Conservation (phyloP, 2,329 filamentous ascomycete genomes). For the Aspergillus transmontanensis region DNA sequence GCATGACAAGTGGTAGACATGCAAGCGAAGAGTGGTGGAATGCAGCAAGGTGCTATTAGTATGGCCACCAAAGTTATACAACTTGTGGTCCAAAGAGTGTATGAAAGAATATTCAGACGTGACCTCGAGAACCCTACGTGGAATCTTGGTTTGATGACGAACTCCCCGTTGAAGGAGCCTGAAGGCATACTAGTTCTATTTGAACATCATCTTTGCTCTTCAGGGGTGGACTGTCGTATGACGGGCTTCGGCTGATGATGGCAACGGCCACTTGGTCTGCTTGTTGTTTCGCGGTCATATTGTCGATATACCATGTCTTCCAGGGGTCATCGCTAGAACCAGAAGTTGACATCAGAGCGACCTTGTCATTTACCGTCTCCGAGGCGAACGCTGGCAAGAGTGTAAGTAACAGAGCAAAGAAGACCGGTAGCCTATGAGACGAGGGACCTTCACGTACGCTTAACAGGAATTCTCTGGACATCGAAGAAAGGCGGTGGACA, state of each 20-base stretch:
- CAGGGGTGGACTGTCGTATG: constrained; percentile 28
- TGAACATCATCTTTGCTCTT: constrained; percentile 33
- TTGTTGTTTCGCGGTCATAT: constrained; percentile 35
- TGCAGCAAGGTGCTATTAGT: neutral
- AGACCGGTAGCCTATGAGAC: constrained; percentile 1
- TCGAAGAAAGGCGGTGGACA: constrained; percentile 38
- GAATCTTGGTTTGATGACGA: constrained; percentile 20
- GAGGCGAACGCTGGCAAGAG: constrained; percentile 32
- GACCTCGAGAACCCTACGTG: constrained; percentile 4
- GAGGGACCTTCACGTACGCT: constrained; percentile 27
- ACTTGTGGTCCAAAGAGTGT: neutral
- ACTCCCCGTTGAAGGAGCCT: constrained; percentile 34
- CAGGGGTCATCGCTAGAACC: constrained; percentile 34
- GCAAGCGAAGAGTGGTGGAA: neutral
- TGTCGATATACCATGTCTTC: constrained; percentile 41
- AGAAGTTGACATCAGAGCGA: constrained; percentile 31
- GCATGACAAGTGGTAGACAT: neutral
- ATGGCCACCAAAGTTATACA: neutral
- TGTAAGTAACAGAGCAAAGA: constrained; percentile 4
- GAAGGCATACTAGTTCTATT: constrained; percentile 39
- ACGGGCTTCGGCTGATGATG: constrained; percentile 38
- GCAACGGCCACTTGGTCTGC: constrained; percentile 41
- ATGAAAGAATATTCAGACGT: neutral
- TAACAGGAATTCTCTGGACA: constrained; percentile 34
- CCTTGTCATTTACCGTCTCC: constrained; percentile 30